phyloP scores from a whole-genome alignment of 768 basidiomycete genomes.

The Tricholoma terreum region DNA sequence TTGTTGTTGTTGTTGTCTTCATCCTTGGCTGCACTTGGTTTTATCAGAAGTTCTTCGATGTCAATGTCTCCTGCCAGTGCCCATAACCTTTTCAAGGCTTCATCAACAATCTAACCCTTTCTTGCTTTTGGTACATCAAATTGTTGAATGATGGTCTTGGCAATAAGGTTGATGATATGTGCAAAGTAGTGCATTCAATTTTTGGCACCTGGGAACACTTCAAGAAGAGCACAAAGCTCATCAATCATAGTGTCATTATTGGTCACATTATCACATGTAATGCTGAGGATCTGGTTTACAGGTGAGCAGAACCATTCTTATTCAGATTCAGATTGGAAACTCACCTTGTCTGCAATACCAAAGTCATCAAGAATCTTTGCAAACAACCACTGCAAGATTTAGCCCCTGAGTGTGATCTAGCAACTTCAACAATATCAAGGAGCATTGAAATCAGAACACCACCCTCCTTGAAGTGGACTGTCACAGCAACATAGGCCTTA shows the following conservation, averaged over 20 bases:
- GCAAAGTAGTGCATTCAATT: slow-evolving; percentile 32
- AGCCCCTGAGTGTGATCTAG: slow-evolving; percentile 31
- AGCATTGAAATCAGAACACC: slow-evolving; percentile 19
- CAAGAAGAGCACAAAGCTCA: slow-evolving; percentile 19
- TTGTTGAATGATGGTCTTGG: slow-evolving; percentile 25
- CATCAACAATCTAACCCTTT: neutral
- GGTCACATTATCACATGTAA: slow-evolving; percentile 36
- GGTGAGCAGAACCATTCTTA: neutral
- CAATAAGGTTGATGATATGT: slow-evolving; percentile 37
- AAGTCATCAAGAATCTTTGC: slow-evolving; percentile 30
- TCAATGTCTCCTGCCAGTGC: slow-evolving; percentile 1
- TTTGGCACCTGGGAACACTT: slow-evolving; percentile 16
- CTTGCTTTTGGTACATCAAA: slow-evolving; percentile 29
- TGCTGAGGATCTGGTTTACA: slow-evolving; percentile 23
- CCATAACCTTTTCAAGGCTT: neutral
- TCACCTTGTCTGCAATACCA: slow-evolving; percentile 8
- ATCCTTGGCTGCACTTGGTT: slow-evolving; percentile 3
- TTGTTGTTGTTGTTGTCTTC: slow-evolving; percentile 15
- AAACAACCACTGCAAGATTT: slow-evolving; percentile 34
- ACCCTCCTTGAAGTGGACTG: slow-evolving; percentile 26
- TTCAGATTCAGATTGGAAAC: neutral
- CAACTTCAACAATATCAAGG: slow-evolving; percentile 38
- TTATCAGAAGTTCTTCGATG: neutral
- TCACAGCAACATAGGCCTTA: slow-evolving; percentile 22
- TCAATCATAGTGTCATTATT: slow-evolving; percentile 34